phyloP scores from a whole-genome alignment of 2,329 filamentous ascomycete genomes.

The Fusarium sp. region DNA sequence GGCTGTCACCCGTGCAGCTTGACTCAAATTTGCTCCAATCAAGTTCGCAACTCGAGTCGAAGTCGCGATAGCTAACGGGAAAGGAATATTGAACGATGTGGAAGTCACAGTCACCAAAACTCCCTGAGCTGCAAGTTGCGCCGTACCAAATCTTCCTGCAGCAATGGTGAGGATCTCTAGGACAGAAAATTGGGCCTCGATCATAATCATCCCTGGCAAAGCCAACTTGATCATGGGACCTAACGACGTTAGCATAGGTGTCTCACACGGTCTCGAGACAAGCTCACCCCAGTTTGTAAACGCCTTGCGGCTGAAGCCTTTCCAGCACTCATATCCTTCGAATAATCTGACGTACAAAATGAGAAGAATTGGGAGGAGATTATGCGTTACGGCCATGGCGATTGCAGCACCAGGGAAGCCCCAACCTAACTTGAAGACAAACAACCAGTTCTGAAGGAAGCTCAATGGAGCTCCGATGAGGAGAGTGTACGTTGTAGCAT shows the following conservation, averaged over 20 bases:
- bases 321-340: slow-evolving; percentile 82
- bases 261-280: background rate
- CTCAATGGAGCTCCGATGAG: slow-evolving; percentile 80
- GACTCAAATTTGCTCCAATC: slow-evolving; percentile 83
- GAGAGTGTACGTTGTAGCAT: slow-evolving; percentile 79
- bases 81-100: slow-evolving; percentile 89
- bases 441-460: slow-evolving; percentile 78
- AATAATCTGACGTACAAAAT: slow-evolving; percentile 80
- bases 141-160: slow-evolving; percentile 80
- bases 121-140: slow-evolving; percentile 85
- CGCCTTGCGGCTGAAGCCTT: slow-evolving; percentile 76
- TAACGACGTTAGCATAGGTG: background rate
- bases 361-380: slow-evolving; percentile 77
- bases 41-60: slow-evolving; percentile 90
- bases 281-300: slow-evolving; percentile 73
- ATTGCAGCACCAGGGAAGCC: slow-evolving; percentile 84
- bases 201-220: slow-evolving; percentile 88
- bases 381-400: slow-evolving; percentile 81
- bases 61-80: slow-evolving; percentile 87
- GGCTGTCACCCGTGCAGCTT: slow-evolving; percentile 81
- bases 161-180: slow-evolving; percentile 89
- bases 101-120: slow-evolving; percentile 81
- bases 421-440: slow-evolving; percentile 76
- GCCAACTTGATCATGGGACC: slow-evolving; percentile 83
- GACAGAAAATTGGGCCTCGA: slow-evolving; percentile 89